phyloP scores from a whole-genome alignment of 257 asterid species.

The Solanum raphanifolium region DNA sequence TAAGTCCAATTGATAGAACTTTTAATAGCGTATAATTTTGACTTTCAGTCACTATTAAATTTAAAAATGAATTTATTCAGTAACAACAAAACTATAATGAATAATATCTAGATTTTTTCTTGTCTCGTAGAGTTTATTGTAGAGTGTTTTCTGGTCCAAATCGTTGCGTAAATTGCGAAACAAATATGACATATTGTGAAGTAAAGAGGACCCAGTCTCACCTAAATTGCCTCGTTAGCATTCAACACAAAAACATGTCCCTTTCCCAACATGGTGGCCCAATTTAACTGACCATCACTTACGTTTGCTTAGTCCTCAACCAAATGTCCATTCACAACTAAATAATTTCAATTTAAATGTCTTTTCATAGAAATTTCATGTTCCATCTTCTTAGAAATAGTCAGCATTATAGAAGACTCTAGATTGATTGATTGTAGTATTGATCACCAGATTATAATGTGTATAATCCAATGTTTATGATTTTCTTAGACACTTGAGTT shows the following conservation, averaged over 20 bases:
- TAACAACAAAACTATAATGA: background rate
- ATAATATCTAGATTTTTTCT: background rate
- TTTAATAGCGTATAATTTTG: background rate
- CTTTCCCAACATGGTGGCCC: background rate
- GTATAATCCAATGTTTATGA: background rate
- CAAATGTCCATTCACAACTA: background rate
- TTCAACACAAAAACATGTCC: background rate
- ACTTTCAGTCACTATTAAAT: background rate
- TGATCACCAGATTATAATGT: background rate
- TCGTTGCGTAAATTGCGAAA: background rate
- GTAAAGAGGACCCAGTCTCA: background rate
- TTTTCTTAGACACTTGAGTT: background rate
- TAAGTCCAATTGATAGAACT: background rate
- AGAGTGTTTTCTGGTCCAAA: background rate
- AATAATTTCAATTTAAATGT: background rate
- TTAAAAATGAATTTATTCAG: background rate
- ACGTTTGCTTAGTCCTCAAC: background rate
- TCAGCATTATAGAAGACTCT: background rate
- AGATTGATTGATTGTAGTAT: background rate
- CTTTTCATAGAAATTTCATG: background rate
- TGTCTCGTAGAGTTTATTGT: background rate
- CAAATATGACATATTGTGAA: background rate
- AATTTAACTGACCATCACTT: background rate
- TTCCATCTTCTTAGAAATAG: background rate
- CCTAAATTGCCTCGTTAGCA: background rate